Percentiles rank a stretch among this genome's conserved stretches.
phyloP scores from a whole-genome alignment of 352 stramenopile genomes.

The Blastocystis hominis region DNA sequence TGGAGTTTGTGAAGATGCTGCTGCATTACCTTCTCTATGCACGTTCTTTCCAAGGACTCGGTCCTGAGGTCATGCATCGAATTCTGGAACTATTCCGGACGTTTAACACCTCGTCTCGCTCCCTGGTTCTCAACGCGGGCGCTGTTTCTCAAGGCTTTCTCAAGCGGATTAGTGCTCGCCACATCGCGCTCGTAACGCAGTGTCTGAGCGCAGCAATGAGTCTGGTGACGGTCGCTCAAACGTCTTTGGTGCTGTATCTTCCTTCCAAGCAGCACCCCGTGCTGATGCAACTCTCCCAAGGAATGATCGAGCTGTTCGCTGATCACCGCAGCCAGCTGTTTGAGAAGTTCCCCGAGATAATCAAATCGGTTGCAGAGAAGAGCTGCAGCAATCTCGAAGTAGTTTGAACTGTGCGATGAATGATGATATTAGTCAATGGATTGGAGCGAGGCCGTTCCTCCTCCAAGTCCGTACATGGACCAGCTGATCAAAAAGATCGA shows the following conservation, averaged over 20 bases:
- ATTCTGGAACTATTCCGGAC: background rate
- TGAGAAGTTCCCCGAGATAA: slow-evolving; percentile 28
- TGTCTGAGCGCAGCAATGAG: slow-evolving; percentile 5
- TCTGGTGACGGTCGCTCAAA: background rate
- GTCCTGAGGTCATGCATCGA: slow-evolving; percentile 22
- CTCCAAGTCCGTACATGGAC: slow-evolving; percentile 16
- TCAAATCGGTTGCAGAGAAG: background rate
- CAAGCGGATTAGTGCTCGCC: slow-evolving; percentile 32
- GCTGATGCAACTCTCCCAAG: background rate
- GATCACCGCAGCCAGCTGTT: slow-evolving; percentile 15
- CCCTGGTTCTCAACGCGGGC: slow-evolving; percentile 1
- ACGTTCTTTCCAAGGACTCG: slow-evolving; percentile 23
- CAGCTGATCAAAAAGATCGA: slow-evolving; percentile 19
- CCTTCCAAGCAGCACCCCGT: background rate
- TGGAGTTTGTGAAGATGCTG: slow-evolving; percentile 32
- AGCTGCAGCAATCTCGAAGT: background rate
- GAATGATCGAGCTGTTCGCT: background rate
- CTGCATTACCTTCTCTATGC: slow-evolving; percentile 29
- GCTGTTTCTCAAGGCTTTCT: slow-evolving; percentile 22
- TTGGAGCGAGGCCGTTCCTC: background rate
- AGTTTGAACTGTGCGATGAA: background rate
- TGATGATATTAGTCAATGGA: background rate
- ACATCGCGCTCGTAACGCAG: slow-evolving; percentile 1
- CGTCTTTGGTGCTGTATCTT: background rate
- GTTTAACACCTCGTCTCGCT: background rate